Evolutionary conservation across 495 filamentous ascomycete genomes (phyloP).

Genomic region (Penicillium cataractarum): DNA sequence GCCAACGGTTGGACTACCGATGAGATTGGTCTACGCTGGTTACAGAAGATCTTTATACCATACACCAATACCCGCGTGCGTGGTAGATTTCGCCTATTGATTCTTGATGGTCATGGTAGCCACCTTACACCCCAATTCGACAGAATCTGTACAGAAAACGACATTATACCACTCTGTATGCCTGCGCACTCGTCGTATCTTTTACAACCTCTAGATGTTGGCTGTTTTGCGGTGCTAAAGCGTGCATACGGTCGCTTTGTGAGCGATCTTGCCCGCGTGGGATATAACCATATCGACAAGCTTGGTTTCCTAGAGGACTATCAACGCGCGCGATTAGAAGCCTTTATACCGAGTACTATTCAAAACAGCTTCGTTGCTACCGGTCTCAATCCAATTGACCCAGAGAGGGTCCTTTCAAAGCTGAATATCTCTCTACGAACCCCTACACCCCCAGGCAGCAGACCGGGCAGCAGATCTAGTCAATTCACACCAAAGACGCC

Average conservation of each 20-base stretch:
- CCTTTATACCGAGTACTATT: background rate
- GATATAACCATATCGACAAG: constrained; percentile 9
- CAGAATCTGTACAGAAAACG: background rate
- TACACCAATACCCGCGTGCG: background rate
- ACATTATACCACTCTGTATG: background rate
- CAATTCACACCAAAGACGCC: constrained; percentile 17
- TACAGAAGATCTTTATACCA: background rate
- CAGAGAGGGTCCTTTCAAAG: constrained; percentile 16
- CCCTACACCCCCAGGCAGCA: constrained; percentile 12
- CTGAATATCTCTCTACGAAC: constrained; percentile 20
- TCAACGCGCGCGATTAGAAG: background rate
- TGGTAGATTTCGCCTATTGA: background rate
- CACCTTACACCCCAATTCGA: background rate
- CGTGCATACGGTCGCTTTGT: constrained; percentile 1
- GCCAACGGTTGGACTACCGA: no score
- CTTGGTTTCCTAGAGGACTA: background rate
- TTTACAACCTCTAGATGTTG: constrained; percentile 6
- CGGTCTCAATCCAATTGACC: constrained; percentile 14
- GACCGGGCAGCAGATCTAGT: constrained; percentile 6
- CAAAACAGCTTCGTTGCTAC: background rate
- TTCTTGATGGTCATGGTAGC: background rate
- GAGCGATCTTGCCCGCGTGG: background rate
- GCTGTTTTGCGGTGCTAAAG: constrained; percentile 4
- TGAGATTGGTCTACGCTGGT: background rate
- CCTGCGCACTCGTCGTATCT: constrained; percentile 5